Evolutionary conservation across 1,284 basidiomycete genomes (phyloP).

Genomic region (Tylopilus sp.): DNA sequence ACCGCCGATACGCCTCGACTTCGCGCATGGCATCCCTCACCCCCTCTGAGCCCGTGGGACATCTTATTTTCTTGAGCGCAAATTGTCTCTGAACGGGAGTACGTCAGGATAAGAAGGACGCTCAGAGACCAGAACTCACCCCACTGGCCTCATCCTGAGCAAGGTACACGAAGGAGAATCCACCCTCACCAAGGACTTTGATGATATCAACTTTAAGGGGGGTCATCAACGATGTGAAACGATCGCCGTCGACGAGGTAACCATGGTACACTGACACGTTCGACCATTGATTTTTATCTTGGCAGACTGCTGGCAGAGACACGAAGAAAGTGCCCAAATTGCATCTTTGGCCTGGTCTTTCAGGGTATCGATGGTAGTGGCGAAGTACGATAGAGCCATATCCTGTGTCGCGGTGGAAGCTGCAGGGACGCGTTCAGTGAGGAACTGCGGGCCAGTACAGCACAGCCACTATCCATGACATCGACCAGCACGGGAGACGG

Average conservation of each 20-base stretch:
- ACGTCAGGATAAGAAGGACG: neutral
- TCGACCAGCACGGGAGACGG: no score
- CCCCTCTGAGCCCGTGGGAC: slow-evolving; percentile 77
- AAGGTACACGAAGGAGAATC: slow-evolving; percentile 92
- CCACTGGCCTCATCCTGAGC: slow-evolving; percentile 84
- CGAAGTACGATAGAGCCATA: slow-evolving; percentile 31
- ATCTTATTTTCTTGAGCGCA: slow-evolving; percentile 91
- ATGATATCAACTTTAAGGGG: slow-evolving; percentile 65
- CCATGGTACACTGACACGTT: slow-evolving; percentile 60
- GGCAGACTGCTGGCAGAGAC: slow-evolving; percentile 74
- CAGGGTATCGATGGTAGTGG: slow-evolving; percentile 54
- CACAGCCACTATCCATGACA: slow-evolving; percentile 14
- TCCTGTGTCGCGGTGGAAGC: neutral
- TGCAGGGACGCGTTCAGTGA: no score
- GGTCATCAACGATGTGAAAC: slow-evolving; percentile 1
- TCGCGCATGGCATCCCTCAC: slow-evolving; percentile 86
- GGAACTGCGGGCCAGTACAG: neutral
- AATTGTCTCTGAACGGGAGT: slow-evolving; percentile 64
- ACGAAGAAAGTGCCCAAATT: slow-evolving; percentile 72
- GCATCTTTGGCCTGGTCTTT: slow-evolving; percentile 78
- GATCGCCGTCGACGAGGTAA: slow-evolving; percentile 1
- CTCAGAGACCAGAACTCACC: slow-evolving; percentile 39
- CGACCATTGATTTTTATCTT: slow-evolving; percentile 93
- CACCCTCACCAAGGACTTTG: slow-evolving; percentile 90
- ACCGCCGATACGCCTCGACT: slow-evolving; percentile 86